These are phyloP conservation scores for Scedosporium dehoogii DNA, from an alignment of 2,329 filamentous ascomycete genomes.

Conservation along the genomic window DNA sequence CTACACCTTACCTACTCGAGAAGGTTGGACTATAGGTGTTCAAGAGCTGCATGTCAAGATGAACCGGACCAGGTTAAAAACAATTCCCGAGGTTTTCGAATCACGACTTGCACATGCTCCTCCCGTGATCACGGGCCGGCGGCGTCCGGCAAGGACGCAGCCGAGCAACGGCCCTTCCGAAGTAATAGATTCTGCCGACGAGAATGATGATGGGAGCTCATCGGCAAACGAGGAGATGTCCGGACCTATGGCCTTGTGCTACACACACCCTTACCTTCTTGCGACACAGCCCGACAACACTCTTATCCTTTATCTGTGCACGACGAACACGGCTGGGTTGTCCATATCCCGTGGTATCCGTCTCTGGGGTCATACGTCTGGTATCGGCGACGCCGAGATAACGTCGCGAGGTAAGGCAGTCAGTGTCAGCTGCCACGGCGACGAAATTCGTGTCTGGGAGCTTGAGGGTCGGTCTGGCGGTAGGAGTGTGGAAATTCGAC, in stretches of 20 bases:
- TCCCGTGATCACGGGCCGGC: slow-evolving; percentile 18
- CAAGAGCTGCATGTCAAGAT: slow-evolving; percentile 65
- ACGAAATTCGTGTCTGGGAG: slow-evolving; percentile 80
- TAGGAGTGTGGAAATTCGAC: slow-evolving; percentile 41
- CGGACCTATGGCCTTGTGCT: slow-evolving; percentile 55
- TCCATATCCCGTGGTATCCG: slow-evolving; percentile 64
- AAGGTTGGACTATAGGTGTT: slow-evolving; percentile 84
- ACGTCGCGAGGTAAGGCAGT: slow-evolving; percentile 79
- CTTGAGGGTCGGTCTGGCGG: slow-evolving; percentile 59
- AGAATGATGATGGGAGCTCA: slow-evolving; percentile 4
- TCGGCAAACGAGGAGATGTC: slow-evolving; percentile 14
- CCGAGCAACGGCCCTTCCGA: background rate
- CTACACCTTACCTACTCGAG: slow-evolving; percentile 69
- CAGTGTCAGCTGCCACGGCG: slow-evolving; percentile 73
- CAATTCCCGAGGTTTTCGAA: slow-evolving; percentile 19
- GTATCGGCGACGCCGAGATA: slow-evolving; percentile 76
- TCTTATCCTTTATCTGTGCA: slow-evolving; percentile 70
- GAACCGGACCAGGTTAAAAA: slow-evolving; percentile 11
- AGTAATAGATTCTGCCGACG: slow-evolving; percentile 8
- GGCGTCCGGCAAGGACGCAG: slow-evolving; percentile 9
- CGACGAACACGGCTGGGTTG: slow-evolving; percentile 56
- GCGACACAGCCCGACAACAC: slow-evolving; percentile 83
- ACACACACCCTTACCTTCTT: slow-evolving; percentile 75
- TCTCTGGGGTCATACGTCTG: slow-evolving; percentile 87
- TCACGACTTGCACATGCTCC: slow-evolving; percentile 27